Conservation (phyloP, 306 rosid species). For the Nissolia schottii region DNA sequence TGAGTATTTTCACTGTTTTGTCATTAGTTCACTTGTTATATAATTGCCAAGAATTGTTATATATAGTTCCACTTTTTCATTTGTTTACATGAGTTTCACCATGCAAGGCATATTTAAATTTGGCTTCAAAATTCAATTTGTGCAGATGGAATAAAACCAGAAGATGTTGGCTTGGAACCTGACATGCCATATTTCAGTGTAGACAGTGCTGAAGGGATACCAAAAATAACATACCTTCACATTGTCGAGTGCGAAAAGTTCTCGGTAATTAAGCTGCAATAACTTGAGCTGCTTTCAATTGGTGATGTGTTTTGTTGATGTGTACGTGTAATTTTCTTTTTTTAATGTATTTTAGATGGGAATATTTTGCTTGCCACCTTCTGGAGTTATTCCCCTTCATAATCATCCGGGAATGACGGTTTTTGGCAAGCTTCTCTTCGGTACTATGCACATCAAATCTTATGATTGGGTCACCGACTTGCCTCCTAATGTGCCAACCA, state of each 20-base stretch:
- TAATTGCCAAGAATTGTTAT: background rate
- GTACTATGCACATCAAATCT: slow-evolving; percentile 89
- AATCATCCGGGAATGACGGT: slow-evolving; percentile 99
- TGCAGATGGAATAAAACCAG: slow-evolving; percentile 59
- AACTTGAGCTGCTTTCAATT: background rate
- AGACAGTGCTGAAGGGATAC: slow-evolving; percentile 23
- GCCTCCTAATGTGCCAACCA: slow-evolving; percentile 24
- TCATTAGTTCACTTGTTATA: too few species aligned
- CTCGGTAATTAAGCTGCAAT: slow-evolving; percentile 56
- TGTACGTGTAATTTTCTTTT: background rate
- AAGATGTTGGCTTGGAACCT: slow-evolving; percentile 59
- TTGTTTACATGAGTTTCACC: background rate
- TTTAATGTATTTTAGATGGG: slow-evolving; percentile 51
- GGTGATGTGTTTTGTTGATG: background rate
- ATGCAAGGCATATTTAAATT: background rate
- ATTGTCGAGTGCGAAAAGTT: slow-evolving; percentile 58
- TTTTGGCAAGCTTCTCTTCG: slow-evolving; percentile 81
- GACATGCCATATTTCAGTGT: slow-evolving; percentile 51
- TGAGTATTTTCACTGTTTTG: background rate
- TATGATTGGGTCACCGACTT: slow-evolving; percentile 74
- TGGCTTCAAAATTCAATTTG: background rate
- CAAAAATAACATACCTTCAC: slow-evolving; percentile 71
- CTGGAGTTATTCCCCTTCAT: slow-evolving; percentile 86
- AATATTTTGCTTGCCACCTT: slow-evolving; percentile 89
- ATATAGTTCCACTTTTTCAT: background rate